phyloP scores from a whole-genome alignment of 768 basidiomycete species.

The Calocybe cyanea region DNA sequence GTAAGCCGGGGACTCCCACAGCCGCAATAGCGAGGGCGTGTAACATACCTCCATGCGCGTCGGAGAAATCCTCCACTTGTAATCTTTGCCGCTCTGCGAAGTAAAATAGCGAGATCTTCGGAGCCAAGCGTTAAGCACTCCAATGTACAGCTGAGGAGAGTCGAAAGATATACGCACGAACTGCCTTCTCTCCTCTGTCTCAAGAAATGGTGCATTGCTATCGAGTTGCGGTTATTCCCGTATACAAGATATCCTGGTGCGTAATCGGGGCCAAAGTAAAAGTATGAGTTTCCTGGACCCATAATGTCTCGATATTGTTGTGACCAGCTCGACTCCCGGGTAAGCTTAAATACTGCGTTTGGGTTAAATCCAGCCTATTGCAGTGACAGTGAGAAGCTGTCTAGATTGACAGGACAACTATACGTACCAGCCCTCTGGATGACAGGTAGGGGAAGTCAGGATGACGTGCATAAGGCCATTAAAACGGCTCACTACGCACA shows the following conservation, averaged over 20 bases:
- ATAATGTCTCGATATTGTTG: constrained; percentile 66
- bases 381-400: not conserved
- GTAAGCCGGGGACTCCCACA: not conserved
- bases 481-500: constrained; percentile 42
- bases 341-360: constrained; percentile 60
- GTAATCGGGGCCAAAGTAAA: constrained; percentile 69
- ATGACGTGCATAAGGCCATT: constrained; percentile 9
- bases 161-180: constrained; percentile 43
- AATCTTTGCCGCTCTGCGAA: constrained; percentile 62
- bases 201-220: constrained; percentile 55
- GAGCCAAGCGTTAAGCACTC: constrained; percentile 3
- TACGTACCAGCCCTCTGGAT: not conserved
- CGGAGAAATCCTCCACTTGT: constrained; percentile 69
- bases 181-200: constrained; percentile 58
- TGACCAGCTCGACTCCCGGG: constrained; percentile 63
- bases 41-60: constrained; percentile 65
- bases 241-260: constrained; percentile 63
- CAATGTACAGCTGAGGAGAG: not conserved
- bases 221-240: constrained; percentile 53
- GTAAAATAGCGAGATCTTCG: constrained; percentile 72
- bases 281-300: constrained; percentile 76
- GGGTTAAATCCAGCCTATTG: constrained; percentile 51
- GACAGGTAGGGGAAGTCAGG: constrained; percentile 7
- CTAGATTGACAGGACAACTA: not conserved
- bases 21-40: constrained; percentile 1